Evolutionary conservation across 202 grass and related monocot genomes (phyloP), one percentile per base, ranked within the genome.

Genomic region (Setaria viridis): DNA sequence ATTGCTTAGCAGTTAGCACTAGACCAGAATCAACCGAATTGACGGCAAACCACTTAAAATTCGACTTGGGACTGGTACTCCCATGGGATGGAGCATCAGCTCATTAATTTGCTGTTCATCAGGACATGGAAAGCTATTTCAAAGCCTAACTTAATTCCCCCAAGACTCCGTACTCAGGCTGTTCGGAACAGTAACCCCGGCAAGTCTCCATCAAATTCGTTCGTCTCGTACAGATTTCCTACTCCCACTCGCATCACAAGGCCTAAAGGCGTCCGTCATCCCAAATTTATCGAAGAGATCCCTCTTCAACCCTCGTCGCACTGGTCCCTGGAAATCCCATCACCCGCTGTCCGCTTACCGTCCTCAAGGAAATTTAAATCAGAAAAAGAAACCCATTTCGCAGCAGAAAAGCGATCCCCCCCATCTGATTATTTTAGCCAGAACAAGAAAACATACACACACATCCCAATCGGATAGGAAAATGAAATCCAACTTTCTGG

Each of bases 311-410:
- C 48, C 17, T 62, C 39, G 37, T 59, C 14, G 14, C 60, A 19
- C 21, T 59, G 49, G 8, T 7, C 8, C 62, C 48, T 41, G 16
- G 8, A 14, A 33, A 63, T 63, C 60, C 13, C 60, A 12, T 63
- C 9, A 63, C 15, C 29, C 60, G 5, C 29, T 6, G 30, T 33
- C 4, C 60, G 29, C 60, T 14, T 3, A 63, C 5, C 60, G 42
- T 53, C 45, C 43, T 62, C 49, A 12, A 41, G 49, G 45, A 70
- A 62, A 67, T 50, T 50, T 66, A 85, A 72, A 63, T 63, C 64
- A 8, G 11, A 13, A 17, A 25, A 49, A 10, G 10, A 60, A 5
- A 25, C 49, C 21, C 4, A 4, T 50, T 69, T 21, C 39, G 12
- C 48, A 60, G 12, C 6, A 70, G 70, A 60, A 11, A 69, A 37